A percentile compares a stretch with the other conserved stretches of the same genome.
Conservation (phyloP, 2,329 filamentous ascomycete species). For the Colletotrichum camelliae region DNA sequence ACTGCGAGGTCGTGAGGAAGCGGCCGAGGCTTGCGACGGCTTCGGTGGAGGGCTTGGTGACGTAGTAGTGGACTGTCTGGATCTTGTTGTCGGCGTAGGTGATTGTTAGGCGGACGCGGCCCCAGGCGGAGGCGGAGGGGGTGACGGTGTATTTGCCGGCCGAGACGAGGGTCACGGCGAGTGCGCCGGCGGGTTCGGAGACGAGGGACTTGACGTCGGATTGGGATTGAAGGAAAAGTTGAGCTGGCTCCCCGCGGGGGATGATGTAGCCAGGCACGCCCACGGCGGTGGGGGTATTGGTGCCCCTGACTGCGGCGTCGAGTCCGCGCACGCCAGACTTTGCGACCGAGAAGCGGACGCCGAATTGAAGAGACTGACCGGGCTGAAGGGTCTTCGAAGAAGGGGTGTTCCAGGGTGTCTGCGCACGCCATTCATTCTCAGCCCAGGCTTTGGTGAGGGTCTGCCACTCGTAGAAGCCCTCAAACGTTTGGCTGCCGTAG, state of each 20-base stretch:
- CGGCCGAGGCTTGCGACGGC: slow-evolving; percentile 50
- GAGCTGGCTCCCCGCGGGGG: slow-evolving; percentile 48
- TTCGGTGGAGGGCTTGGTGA: slow-evolving; percentile 52
- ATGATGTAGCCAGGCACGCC: slow-evolving; percentile 62
- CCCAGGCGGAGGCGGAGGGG: slow-evolving; percentile 49
- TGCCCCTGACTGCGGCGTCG: slow-evolving; percentile 48
- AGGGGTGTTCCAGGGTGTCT: slow-evolving; percentile 60
- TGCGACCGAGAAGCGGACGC: slow-evolving; percentile 56
- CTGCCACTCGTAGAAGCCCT: slow-evolving; percentile 67
- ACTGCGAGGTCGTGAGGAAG: slow-evolving; percentile 60
- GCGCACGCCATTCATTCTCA: slow-evolving; percentile 57
- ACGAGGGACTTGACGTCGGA: slow-evolving; percentile 44
- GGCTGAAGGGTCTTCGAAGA: slow-evolving; percentile 50
- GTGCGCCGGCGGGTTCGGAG: slow-evolving; percentile 40
- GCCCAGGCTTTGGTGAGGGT: slow-evolving; percentile 58
- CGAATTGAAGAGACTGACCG: slow-evolving; percentile 51
- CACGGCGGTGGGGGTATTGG: slow-evolving; percentile 52
- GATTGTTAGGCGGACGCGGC: slow-evolving; percentile 53
- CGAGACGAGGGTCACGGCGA: slow-evolving; percentile 32
- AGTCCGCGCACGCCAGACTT: slow-evolving; percentile 48
- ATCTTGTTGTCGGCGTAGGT: slow-evolving; percentile 49
- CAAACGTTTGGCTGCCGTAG: slow-evolving; percentile 61
- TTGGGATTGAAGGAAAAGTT: slow-evolving; percentile 48
- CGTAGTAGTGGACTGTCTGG: slow-evolving; percentile 62
- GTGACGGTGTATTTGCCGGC: slow-evolving; percentile 43